Base-by-base conservation (phyloP, 352 stramenopile species). In the Phytophthora sp. region DNA sequence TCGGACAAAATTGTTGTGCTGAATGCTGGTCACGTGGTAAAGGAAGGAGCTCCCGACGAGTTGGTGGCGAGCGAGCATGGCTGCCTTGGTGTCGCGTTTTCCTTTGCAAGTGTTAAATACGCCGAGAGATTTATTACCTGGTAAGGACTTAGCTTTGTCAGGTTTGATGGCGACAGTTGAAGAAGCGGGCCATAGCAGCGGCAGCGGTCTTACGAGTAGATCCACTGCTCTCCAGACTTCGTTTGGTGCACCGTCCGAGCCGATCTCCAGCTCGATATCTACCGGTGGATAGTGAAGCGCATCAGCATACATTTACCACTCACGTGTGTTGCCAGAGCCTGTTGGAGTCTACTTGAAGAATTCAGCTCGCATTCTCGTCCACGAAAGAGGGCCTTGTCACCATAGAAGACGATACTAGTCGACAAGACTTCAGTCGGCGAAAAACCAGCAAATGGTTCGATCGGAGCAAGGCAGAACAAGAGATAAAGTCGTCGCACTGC, bases 261-360 rank as follows among this genome's bases (percentile, higher is more conserved):
- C 76, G 0, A 88, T 33, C 58, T 86, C 77, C 26, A 88, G 21
- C 11, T 77, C 52, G 11, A 83, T 61, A 24, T 71, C 63, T 36
- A 55, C 27, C 0, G 59, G 58, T 7, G 66, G 59, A 27, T 84
- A 72, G 20, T 70, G 69, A 15, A 84, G 45, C 33, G 84, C 39
- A 20, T 44, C 3, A 75, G 50, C 31, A 86, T 57, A 4, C 47
- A 30, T 7, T 61, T 57, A 24, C 77, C 69, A 4, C 67, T 51
- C 21, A 57, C n/a, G 7, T 82, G 62, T 6, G 64, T 38, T 12
- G 55, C 38, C 5, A 88, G 63, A 45, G 59, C 57, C 12, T 76
- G 64, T 21, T 77, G 58, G 1, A 85, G 44, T 20, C 72, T 61
- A 2, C 59, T 62, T 11, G 69, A 76, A 7, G 26, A 47, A 7